Evolutionary conservation across 78 protist genomes (phyloP).

Genomic region (Guillardia theta): DNA sequence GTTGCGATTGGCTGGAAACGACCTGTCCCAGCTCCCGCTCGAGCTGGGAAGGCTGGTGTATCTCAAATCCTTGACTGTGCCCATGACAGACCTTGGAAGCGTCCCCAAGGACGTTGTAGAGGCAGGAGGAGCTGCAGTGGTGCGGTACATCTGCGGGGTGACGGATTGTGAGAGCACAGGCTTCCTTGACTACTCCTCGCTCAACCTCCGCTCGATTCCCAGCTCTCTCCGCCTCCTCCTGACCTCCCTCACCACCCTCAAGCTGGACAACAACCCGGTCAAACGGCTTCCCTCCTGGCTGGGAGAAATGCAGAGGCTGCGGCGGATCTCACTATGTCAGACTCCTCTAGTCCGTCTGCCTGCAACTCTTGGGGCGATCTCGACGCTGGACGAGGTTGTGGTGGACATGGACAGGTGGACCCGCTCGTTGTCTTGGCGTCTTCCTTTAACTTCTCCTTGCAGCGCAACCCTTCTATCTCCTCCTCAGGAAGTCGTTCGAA

Average conservation of each 20-base stretch:
- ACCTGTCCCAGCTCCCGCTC: neutral
- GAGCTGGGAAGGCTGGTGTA: neutral
- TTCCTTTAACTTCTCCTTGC: too few relatives aligned
- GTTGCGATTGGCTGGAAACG: neutral
- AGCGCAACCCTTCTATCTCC: neutral
- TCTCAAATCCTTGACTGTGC: neutral
- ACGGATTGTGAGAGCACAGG: neutral
- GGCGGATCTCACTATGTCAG: neutral
- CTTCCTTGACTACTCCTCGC: neutral
- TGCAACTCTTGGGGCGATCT: neutral
- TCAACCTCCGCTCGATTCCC: neutral
- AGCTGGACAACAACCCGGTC: neutral
- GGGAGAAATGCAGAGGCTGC: neutral
- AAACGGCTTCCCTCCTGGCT: neutral
- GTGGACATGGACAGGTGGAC: neutral
- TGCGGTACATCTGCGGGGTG: neutral
- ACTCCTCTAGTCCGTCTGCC: neutral
- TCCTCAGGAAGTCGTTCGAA: neutral
- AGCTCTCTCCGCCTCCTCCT: neutral
- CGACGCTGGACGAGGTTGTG: neutral
- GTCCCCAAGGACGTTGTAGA: neutral
- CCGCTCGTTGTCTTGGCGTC: too few relatives aligned
- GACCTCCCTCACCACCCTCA: neutral
- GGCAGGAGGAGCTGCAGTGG: neutral
- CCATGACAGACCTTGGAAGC: neutral